Conservation (phyloP, 805 yeast species). For the Cyberlindnera petersonii region DNA sequence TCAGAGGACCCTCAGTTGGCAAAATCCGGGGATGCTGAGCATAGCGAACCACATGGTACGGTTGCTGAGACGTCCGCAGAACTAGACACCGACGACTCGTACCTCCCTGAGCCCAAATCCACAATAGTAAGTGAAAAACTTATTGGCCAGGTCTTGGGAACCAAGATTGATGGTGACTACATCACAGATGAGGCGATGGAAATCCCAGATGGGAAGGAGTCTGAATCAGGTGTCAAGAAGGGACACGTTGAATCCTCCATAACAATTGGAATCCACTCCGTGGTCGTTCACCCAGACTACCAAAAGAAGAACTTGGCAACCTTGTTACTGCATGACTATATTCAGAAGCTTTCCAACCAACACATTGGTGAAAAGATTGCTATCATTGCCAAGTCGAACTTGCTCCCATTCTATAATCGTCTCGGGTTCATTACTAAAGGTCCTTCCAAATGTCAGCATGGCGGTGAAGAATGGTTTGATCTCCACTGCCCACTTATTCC, state of each 20-base stretch:
- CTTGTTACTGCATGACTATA: slow-evolving; percentile 77
- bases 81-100: slow-evolving; percentile 29
- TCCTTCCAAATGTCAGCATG: slow-evolving; percentile 53
- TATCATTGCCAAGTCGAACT: slow-evolving; percentile 64
- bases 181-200: slow-evolving; percentile 61
- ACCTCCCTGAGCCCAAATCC: slow-evolving; percentile 25
- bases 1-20: slow-evolving; percentile 16
- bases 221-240: slow-evolving; percentile 17
- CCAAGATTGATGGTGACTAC: slow-evolving; percentile 52
- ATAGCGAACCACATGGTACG: slow-evolving; percentile 25
- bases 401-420: slow-evolving; percentile 74
- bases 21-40: slow-evolving; percentile 3
- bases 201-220: slow-evolving; percentile 40
- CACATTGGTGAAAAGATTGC: slow-evolving; percentile 76
- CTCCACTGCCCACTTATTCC: slow-evolving; percentile 40
- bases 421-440: slow-evolving; percentile 78
- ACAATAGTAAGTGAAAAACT: slow-evolving; percentile 56
- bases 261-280: slow-evolving; percentile 75
- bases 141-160: slow-evolving; percentile 78
- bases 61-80: slow-evolving; percentile 25
- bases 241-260: slow-evolving; percentile 79
- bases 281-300: slow-evolving; percentile 73
- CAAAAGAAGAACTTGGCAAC: slow-evolving; percentile 83
- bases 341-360: slow-evolving; percentile 85
- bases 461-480: slow-evolving; percentile 60